phyloP scores from a whole-genome alignment of 2,329 filamentous ascomycete genomes.

The Sporothrix dimorphospora region DNA sequence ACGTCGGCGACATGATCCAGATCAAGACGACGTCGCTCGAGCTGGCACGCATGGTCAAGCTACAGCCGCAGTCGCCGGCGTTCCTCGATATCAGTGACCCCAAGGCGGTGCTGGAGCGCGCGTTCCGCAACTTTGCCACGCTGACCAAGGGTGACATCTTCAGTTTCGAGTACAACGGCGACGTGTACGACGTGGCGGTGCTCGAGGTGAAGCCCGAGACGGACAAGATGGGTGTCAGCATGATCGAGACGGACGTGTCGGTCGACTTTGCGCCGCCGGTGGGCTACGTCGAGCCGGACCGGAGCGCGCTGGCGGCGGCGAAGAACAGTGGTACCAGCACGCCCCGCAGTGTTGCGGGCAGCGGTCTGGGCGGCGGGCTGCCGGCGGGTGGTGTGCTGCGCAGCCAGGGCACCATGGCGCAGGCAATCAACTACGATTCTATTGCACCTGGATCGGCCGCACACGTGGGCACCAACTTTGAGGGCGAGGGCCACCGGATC shows the following conservation, averaged over 20 bases:
- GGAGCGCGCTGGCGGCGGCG: constrained; percentile 38
- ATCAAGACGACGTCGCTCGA: constrained; percentile 93
- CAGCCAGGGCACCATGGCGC: constrained; percentile 90
- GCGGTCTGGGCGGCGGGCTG: constrained; percentile 61
- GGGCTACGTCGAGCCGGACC: constrained; percentile 88
- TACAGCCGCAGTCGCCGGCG: constrained; percentile 88
- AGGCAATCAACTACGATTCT: constrained; percentile 93
- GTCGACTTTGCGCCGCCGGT: constrained; percentile 95
- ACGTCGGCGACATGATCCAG: constrained; percentile 92
- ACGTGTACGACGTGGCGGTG: constrained; percentile 89
- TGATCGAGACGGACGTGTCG: constrained; percentile 93
- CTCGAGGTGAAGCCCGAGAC: constrained; percentile 88
- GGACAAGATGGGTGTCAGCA: constrained; percentile 83
- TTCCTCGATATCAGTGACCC: constrained; percentile 98
- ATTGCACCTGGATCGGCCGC: constrained; percentile 78
- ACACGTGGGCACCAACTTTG: constrained; percentile 75
- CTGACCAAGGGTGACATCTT: constrained; percentile 93
- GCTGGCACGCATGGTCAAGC: constrained; percentile 89
- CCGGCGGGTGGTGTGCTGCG: constrained; percentile 76
- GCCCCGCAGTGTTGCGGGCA: constrained; percentile 68
- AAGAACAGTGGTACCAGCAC: constrained; percentile 79
- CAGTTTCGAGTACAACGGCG: constrained; percentile 95
- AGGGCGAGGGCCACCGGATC: constrained; percentile 79
- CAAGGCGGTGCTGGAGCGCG: constrained; percentile 94
- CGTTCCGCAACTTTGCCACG: constrained; percentile 93